A percentile compares a stretch with the other conserved stretches of the same genome.
phyloP scores from a whole-genome alignment of 805 yeast genomes.

The Candida schatavii region DNA sequence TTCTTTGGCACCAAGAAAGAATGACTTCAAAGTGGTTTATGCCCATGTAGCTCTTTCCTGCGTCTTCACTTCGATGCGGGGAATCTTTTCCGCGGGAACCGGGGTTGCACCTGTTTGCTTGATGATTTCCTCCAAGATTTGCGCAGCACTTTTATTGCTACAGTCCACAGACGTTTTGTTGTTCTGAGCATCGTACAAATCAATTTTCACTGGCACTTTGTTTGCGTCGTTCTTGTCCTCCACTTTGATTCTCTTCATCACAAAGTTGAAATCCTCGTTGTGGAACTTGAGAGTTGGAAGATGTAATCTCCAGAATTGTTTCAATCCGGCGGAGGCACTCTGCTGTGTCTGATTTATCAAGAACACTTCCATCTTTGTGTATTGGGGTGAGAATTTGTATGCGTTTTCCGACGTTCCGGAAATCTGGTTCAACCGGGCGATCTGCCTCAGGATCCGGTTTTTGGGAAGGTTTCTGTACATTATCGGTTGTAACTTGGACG shows the following conservation, averaged over 20 bases:
- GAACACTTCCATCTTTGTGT: constrained; percentile 46
- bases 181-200: constrained; percentile 39
- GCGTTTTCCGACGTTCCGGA: constrained; percentile 47
- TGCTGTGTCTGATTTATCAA: constrained; percentile 43
- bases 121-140: constrained; percentile 58
- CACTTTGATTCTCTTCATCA: constrained; percentile 53
- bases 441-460: constrained; percentile 45
- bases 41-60: neutral
- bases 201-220: constrained; percentile 46
- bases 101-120: constrained; percentile 48
- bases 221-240: constrained; percentile 39
- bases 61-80: constrained; percentile 11
- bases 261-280: constrained; percentile 67
- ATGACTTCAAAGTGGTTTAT: neutral
- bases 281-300: constrained; percentile 79
- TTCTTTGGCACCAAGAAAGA: too few relatives aligned
- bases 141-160: constrained; percentile 44
- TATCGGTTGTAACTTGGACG: neutral
- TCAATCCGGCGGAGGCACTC: constrained; percentile 63
- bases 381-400: constrained; percentile 22
- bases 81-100: constrained; percentile 48
- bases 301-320: constrained; percentile 70
- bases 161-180: constrained; percentile 48
- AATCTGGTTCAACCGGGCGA: constrained; percentile 47
- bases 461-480: constrained; percentile 32